Percentiles rank a stretch among this genome's conserved stretches.
phyloP scores from a whole-genome alignment of 1,284 basidiomycete genomes.

The Peniophora sp. region DNA sequence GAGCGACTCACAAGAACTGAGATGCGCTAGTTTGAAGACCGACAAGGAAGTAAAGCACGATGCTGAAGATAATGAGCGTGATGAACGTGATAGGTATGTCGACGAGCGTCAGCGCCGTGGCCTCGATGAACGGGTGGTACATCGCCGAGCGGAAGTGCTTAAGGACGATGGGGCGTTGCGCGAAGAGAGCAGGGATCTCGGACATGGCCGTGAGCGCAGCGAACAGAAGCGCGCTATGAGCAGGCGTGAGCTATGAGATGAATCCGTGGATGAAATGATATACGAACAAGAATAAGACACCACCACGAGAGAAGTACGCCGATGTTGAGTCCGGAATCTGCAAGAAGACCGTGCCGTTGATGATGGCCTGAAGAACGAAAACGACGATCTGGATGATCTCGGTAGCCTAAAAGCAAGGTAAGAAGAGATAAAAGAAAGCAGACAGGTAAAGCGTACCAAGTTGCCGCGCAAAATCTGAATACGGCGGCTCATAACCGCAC shows the following conservation, averaged over 20 bases:
- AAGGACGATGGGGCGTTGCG: conserved; percentile 65
- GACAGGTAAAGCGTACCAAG: conserved; percentile 25
- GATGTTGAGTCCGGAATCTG: conserved; percentile 51
- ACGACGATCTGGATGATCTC: conserved; percentile 17
- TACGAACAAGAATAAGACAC: conserved; percentile 63
- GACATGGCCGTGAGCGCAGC: conserved; percentile 50
- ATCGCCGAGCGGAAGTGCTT: conserved; percentile 52
- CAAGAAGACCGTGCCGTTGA: conserved; percentile 75
- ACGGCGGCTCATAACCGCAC: conserved; percentile 58
- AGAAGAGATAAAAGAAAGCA: conserved; percentile 10
- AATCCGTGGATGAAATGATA: background rate
- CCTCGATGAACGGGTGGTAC: conserved; percentile 62
- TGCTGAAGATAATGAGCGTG: conserved; percentile 39
- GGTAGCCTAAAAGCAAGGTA: background rate
- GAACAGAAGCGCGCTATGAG: conserved; percentile 41
- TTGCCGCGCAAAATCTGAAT: conserved; percentile 64
- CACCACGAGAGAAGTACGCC: conserved; percentile 76
- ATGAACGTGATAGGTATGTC: conserved; percentile 60
- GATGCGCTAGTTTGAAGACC: conserved; percentile 41
- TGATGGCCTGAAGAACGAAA: conserved; percentile 60
- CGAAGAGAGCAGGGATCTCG: conserved; percentile 68
- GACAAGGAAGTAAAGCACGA: conserved; percentile 63
- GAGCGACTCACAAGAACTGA: conserved; percentile 51
- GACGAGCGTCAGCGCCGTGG: conserved; percentile 62
- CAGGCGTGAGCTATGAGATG: background rate